Base-by-base conservation (phyloP, 306 rosid genomes). In the Rubus parviflorus region DNA sequence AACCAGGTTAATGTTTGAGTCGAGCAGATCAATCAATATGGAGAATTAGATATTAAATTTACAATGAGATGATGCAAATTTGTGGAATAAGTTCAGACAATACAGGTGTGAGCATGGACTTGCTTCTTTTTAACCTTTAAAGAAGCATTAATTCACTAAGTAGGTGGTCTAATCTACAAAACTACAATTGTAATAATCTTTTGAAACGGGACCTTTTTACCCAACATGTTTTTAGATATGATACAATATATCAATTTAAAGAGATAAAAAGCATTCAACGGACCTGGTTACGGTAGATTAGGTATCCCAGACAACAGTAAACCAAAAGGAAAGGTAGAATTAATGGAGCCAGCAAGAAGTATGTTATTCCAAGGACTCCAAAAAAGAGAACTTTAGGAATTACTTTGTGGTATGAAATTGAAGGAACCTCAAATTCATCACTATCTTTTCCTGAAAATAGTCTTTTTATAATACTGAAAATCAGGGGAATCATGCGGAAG, bases 221-320 rank as follows among this genome's bases (percentile, higher is more conserved):
- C 3, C 16, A 19, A 66, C 41, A 66, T 16, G 7, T 10, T 11
- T 57, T 40, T 56, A 38, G 37, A 60, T 43, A 25, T 43, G 10
- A 60, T 20, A 43, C 23, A 58, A 10, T 8, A 57, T 22, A 8
- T 57, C 37, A 22, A 22, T 13, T 20, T 3, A 47, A 52, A 63
- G 4, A 64, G 13, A 35, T 12, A 48, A 57, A 15, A 58, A 7
- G 56, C 30, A 46, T 38, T 64, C n/a, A 20, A 54, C 90, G 56
- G 35, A 91, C 98, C 97, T 93, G 98, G 81, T 91, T 91, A 19
- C 87, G 89, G 78, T 35, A 93, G 83, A 93, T 52, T 71, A 93
- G 80, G 86, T 88, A 90, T 61, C 88, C 95, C 76, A 93, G 70
- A 72, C 93, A 91, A 43, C 82, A 85, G 85, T 93, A 93, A 68